These are phyloP conservation scores for Thuidium tamariscinum DNA, from an alignment of 225 moss, liverwort and hornwort genomes.

Conservation along the genomic window DNA sequence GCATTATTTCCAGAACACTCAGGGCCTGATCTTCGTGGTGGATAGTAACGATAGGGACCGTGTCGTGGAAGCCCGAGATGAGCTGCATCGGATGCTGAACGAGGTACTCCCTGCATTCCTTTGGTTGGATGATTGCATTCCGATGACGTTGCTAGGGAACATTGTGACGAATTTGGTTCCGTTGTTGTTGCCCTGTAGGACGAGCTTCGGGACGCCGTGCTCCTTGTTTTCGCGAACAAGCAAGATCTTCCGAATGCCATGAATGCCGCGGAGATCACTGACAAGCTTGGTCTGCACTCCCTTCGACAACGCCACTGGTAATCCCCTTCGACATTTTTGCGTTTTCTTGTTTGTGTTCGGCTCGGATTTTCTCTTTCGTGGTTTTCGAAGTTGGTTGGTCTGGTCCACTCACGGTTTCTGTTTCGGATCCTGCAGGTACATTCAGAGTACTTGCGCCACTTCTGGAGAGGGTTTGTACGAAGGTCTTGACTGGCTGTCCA, in stretches of 20 bases:
- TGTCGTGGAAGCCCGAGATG: constrained; percentile 84
- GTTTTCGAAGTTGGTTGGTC: neutral
- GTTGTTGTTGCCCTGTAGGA: constrained; percentile 14
- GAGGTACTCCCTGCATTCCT: constrained; percentile 17
- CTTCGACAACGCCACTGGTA: constrained; percentile 94
- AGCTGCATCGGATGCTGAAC: constrained; percentile 91
- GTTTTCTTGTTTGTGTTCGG: neutral
- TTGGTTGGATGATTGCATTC: neutral
- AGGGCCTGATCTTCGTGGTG: constrained; percentile 93
- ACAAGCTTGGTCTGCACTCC: constrained; percentile 86
- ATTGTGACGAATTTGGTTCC: neutral
- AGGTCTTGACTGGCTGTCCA: constrained; percentile 74
- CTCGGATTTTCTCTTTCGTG: neutral
- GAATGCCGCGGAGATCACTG: constrained; percentile 94
- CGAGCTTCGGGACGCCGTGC: constrained; percentile 80
- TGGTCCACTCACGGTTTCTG: neutral
- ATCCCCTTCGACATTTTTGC: neutral
- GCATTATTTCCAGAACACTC: constrained; percentile 93
- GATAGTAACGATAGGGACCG: constrained; percentile 89
- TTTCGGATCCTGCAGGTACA: neutral
- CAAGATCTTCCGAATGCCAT: constrained; percentile 94
- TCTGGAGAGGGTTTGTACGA: constrained; percentile 54
- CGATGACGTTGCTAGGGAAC: accelerated
- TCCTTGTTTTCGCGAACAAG: constrained; percentile 90
- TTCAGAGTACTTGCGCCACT: constrained; percentile 84